These are phyloP conservation scores for Ceratocystiopsis minuta DNA, from an alignment of 2,329 filamentous ascomycete species.

Conservation along the genomic window DNA sequence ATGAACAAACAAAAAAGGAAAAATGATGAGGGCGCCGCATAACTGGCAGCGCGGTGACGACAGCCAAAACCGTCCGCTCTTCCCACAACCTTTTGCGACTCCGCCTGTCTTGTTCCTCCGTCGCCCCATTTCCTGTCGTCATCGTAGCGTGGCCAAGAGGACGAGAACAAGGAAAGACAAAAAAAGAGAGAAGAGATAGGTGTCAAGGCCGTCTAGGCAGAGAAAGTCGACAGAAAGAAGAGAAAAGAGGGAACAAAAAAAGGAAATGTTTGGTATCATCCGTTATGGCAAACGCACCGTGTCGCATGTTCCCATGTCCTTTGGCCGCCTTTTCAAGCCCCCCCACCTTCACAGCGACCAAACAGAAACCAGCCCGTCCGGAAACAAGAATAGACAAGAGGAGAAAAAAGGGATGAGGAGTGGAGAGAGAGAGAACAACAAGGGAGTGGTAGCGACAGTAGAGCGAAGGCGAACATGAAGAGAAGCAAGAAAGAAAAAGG, in stretches of 20 bases:
- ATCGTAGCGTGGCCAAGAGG: no score
- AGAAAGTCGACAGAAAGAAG: conserved; percentile 5
- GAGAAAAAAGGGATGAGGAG: not conserved
- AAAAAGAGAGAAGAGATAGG: conserved; percentile 1
- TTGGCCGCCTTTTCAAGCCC: no score
- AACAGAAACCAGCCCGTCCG: no score
- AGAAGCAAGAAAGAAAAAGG: not conserved
- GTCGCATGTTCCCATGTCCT: no score
- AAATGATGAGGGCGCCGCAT: no score
- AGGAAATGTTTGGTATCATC: conserved; percentile 12
- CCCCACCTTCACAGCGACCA: no score
- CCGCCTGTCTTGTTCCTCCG: no score
- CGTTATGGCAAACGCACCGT: conserved; percentile 1
- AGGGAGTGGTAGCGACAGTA: not conserved
- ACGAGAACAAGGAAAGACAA: not conserved
- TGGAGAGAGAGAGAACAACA: not conserved
- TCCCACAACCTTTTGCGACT: not conserved
- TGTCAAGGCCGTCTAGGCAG: not conserved
- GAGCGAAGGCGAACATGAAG: not conserved
- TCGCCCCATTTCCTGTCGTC: no score
- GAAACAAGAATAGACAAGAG: no score
- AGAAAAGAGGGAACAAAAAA: conserved; percentile 4
- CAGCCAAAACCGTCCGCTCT: no score
- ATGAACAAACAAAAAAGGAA: not conserved
- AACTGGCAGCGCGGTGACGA: not conserved